Conservation (phyloP, 1,139 yeast genomes). For the Zygosaccharomyces sapae region DNA sequence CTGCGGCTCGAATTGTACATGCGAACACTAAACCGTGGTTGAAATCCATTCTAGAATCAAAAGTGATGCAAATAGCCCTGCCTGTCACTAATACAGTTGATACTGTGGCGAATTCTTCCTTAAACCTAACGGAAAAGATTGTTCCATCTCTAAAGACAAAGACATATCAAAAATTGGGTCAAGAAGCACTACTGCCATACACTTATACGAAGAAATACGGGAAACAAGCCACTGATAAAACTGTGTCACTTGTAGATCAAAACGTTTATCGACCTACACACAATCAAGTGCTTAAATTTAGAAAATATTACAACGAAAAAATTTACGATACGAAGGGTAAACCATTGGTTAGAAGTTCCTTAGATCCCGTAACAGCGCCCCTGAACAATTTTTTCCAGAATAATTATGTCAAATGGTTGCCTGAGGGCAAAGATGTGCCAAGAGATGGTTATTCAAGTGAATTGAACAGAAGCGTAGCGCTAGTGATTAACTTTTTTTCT, state of each 20-base stretch:
- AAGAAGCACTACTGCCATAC: conserved; percentile 33
- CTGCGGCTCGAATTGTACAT: conserved; percentile 39
- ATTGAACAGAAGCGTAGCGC: conserved; percentile 45
- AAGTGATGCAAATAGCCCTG: conserved; percentile 33
- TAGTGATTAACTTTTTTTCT: conserved; percentile 41
- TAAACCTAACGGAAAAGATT: conserved; percentile 34
- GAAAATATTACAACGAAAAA: conserved; percentile 42
- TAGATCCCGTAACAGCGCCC: conserved; percentile 63
- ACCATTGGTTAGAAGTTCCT: conserved; percentile 53
- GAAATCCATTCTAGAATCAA: conserved; percentile 35
- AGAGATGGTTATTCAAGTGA: conserved; percentile 50
- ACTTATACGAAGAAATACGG: conserved; percentile 27
- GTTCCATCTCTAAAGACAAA: conserved; percentile 37
- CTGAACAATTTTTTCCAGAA: conserved; percentile 52
- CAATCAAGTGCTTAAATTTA: conserved; percentile 39
- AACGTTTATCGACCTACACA: conserved; percentile 46
- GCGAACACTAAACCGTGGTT: conserved; percentile 45
- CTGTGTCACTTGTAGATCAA: conserved; percentile 26
- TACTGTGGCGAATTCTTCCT: conserved; percentile 32
- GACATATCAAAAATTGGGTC: conserved; percentile 33
- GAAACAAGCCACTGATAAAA: conserved; percentile 31
- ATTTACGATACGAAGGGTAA: conserved; percentile 56
- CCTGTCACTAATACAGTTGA: conserved; percentile 40
- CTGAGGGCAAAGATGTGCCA: conserved; percentile 45
- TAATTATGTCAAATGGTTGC: conserved; percentile 44